phyloP scores from a whole-genome alignment of 495 filamentous ascomycete genomes.

The Aspergillus bridgeri region DNA sequence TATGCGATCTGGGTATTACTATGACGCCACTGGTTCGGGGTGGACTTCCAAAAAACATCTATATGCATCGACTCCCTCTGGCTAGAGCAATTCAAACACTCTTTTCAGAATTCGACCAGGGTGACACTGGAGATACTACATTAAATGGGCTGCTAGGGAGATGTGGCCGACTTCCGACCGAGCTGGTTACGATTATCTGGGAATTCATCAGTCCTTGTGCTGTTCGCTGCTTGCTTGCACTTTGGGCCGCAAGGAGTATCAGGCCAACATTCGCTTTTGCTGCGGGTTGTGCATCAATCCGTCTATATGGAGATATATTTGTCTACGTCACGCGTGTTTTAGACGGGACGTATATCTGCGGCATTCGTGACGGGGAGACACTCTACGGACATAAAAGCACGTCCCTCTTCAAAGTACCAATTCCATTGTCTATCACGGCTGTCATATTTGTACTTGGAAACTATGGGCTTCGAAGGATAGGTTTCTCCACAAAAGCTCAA shows the following conservation, averaged over 20 bases:
- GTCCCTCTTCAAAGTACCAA: background rate
- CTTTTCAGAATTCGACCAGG: too few species aligned
- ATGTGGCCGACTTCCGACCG: background rate
- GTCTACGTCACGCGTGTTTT: background rate
- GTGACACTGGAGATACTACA: background rate
- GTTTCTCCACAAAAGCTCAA: background rate
- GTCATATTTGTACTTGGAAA: background rate
- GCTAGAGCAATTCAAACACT: background rate
- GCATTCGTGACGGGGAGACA: slow-evolving; percentile 3
- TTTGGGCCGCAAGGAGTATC: background rate
- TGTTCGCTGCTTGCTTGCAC: background rate
- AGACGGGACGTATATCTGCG: slow-evolving; percentile 2
- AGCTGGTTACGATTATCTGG: background rate
- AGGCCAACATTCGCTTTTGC: background rate
- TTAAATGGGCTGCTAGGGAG: background rate
- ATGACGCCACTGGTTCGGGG: slow-evolving; percentile 3
- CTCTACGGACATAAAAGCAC: background rate
- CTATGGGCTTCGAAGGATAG: slow-evolving; percentile 3
- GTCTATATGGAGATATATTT: background rate
- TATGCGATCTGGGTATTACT: slow-evolving; percentile 1
- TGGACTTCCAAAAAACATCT: background rate
- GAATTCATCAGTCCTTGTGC: background rate
- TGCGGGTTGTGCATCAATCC: slow-evolving; percentile 1
- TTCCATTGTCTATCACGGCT: background rate
- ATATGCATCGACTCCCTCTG: background rate